Evolutionary conservation across 345 rosid species (phyloP), one percentile per base, ranked within the genome.

Genomic region (Eutrema heterophyllum): DNA sequence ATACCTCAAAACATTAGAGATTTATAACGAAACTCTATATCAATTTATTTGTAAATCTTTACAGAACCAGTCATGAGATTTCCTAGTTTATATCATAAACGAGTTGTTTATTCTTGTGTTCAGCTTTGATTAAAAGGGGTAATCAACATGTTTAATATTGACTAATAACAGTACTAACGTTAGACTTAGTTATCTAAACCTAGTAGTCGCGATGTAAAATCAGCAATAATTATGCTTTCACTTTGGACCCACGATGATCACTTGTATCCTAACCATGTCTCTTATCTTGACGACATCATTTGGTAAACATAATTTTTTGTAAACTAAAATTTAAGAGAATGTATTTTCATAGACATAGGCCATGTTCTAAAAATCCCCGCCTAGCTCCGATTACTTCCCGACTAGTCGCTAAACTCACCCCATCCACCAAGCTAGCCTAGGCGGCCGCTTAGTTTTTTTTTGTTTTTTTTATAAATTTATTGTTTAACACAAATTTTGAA

Each of bases 1-100:
- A 32, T 58, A 67, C 62, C 56, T 68, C 69, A 60, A 43, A 75
- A 43, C 64, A 68, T 8, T 18, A 26, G 65, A 13, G 40, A 68
- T 35, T 26, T 21, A 40, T 60, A 36, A 44, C 45, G 74, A 33
- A 41, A 53, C 57, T 60, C 70, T 5, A 27, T 40, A 24, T 27
- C 74, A 58, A 5, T 58, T 36, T 3, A 26, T 64, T 45, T 64
- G 50, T 64, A 44, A 53, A 45, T 14, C 45, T 62, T 62, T 72
- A 52, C 62, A 72, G 5, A 49, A 60, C n/a, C 41, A 48, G 40
- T 60, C 50, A 71, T 27, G 29, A 40, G 21, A 69, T 7, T 15
- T n/a, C 14, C 21, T 16, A 16, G 52, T 55, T 44, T 48, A 4
- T 38, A 14, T n/a, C 33, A 11, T 4, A 26, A 36, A 24, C 39